These are phyloP conservation scores for Shiraia bambusicola DNA, from an alignment of 2,329 filamentous ascomycete genomes.

Conservation along the genomic window DNA sequence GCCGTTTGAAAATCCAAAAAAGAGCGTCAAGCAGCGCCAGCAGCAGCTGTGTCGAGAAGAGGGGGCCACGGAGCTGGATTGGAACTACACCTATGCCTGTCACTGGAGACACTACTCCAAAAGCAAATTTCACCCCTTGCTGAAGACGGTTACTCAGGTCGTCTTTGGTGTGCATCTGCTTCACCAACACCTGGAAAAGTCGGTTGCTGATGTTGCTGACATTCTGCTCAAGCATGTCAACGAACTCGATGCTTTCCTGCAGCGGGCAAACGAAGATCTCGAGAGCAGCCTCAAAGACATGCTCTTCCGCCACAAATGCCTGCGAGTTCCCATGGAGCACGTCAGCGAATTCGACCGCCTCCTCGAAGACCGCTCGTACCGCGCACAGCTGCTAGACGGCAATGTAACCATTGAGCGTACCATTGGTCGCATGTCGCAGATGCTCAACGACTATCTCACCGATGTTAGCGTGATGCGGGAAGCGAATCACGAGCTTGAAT, in stretches of 20 bases:
- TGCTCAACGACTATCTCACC: slow-evolving; percentile 74
- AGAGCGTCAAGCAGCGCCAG: slow-evolving; percentile 38
- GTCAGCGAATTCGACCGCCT: slow-evolving; percentile 81
- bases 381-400: slow-evolving; percentile 77
- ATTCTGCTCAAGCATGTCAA: slow-evolving; percentile 92
- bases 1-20: slow-evolving; percentile 46
- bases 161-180: slow-evolving; percentile 90
- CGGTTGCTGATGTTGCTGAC: slow-evolving; percentile 79
- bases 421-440: slow-evolving; percentile 72
- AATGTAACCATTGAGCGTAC: slow-evolving; percentile 93
- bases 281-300: slow-evolving; percentile 77
- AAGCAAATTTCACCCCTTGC: slow-evolving; percentile 81
- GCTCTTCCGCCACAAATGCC: slow-evolving; percentile 66
- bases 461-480: slow-evolving; percentile 78
- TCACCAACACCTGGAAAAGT: slow-evolving; percentile 82
- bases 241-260: slow-evolving; percentile 88
- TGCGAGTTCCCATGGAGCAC: slow-evolving; percentile 82
- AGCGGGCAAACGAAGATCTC: slow-evolving; percentile 82
- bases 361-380: slow-evolving; percentile 80
- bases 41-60: slow-evolving; percentile 57
- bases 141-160: slow-evolving; percentile 89
- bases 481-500: slow-evolving; percentile 73
- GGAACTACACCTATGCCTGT: slow-evolving; percentile 70
- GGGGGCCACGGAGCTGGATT: slow-evolving; percentile 67
- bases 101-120: slow-evolving; percentile 74